phyloP scores from a whole-genome alignment of 805 yeast species.

The Wickerhamomyces mucosus region DNA sequence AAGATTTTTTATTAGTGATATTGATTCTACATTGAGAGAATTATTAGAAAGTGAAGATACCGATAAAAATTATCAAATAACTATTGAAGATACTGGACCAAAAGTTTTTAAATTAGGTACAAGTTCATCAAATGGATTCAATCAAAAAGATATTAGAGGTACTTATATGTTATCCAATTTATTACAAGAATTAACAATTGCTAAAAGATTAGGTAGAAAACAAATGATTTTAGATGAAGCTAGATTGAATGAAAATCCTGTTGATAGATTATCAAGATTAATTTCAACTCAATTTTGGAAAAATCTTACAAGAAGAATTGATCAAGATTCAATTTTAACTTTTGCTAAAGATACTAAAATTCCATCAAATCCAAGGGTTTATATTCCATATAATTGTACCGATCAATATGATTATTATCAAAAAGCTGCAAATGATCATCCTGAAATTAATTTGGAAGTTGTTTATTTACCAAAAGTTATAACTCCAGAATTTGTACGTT shows the following conservation, averaged over 20 bases:
- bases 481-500: constrained; percentile 67
- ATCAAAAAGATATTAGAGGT: constrained; percentile 67
- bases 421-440: constrained; percentile 42
- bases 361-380: constrained; percentile 62
- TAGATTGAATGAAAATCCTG: constrained; percentile 81
- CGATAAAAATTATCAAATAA: constrained; percentile 74
- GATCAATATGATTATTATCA: constrained; percentile 68
- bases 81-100: constrained; percentile 79
- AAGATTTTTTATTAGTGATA: constrained; percentile 60
- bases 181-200: constrained; percentile 82
- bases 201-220: constrained; percentile 69
- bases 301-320: constrained; percentile 61
- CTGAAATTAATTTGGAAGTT: constrained; percentile 56
- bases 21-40: constrained; percentile 61
- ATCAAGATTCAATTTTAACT: constrained; percentile 46
- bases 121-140: constrained; percentile 74
- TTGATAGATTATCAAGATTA: constrained; percentile 60
- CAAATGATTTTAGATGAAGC: constrained; percentile 77
- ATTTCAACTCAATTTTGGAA: constrained; percentile 78
- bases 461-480: constrained; percentile 67
- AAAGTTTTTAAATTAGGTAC: constrained; percentile 76
- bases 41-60: constrained; percentile 75
- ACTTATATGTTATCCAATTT: constrained; percentile 84
- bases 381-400: constrained; percentile 57
- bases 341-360: constrained; percentile 79